Evolutionary conservation across 2,329 filamentous ascomycete genomes (phyloP).

Genomic region (Aspergillus candidus): DNA sequence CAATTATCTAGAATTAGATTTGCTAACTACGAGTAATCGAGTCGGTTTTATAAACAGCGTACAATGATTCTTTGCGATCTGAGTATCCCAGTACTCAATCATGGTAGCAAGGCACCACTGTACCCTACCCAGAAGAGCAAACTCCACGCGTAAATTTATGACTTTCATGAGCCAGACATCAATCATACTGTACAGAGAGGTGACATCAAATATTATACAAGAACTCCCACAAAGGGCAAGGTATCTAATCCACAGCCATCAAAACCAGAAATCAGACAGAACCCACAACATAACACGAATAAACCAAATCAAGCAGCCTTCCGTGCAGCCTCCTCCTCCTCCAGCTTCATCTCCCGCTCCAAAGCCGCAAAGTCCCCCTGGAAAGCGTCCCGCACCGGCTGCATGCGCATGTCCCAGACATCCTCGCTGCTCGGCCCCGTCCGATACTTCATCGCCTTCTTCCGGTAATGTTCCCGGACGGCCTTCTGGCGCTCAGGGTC

Average conservation of each 20-base stretch:
- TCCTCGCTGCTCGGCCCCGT: conserved; percentile 75
- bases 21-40: too few species aligned
- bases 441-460: conserved; percentile 61
- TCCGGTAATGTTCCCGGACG: conserved; percentile 62
- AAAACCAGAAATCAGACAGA: not conserved
- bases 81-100: too few species aligned
- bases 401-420: conserved; percentile 72
- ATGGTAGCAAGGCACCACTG: too few species aligned
- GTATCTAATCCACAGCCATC: not conserved
- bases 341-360: conserved; percentile 37
- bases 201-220: conserved; percentile 1
- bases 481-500: conserved; percentile 53
- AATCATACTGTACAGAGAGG: too few species aligned
- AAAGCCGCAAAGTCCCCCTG: conserved; percentile 39
- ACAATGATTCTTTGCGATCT: too few species aligned
- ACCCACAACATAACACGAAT: not conserved
- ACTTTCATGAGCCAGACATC: too few species aligned
- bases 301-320: conserved; percentile 14
- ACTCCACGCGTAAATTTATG: too few species aligned
- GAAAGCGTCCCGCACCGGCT: conserved; percentile 51
- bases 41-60: too few species aligned
- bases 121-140: too few species aligned
- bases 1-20: too few species aligned
- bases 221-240: not conserved
- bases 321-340: conserved; percentile 37